Base-by-base conservation (phyloP, 371 early-diverging fungal genomes). In the Coemansia sp. region DNA sequence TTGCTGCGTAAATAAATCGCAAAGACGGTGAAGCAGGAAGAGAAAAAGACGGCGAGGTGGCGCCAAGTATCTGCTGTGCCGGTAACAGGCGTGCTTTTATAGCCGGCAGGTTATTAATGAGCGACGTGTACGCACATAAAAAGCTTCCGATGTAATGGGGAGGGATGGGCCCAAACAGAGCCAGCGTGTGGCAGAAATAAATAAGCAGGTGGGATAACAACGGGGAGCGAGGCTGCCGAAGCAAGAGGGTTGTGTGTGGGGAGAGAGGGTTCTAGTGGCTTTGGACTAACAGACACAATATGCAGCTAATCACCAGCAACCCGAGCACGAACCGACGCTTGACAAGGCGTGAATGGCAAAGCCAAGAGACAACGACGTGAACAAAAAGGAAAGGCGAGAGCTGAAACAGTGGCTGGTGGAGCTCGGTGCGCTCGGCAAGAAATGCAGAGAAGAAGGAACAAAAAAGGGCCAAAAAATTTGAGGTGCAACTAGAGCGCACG, bases 391-490 rank as follows among this genome's bases (percentile, higher is more conserved):
- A 39, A 56, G 40, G 63, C 41, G 15, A 39, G 36, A 53, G 24
- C 26, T 53, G 51, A 40, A 53, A 52, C 19, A 52, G 63, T 63
- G 63, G 63, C 63, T 63, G 54, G 54, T 63, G 60, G 36, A 60
- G 48, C 28, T 21, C 12, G 40, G 48, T 6, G 44, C 46, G 46
- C 13, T 21, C 12, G 36, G 23, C 26, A 63, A 28, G 51, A 46
- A 29, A 23, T 44, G 36, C 49, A 61, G 23, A 61, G 19, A 48
- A 48, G 19, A 24, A 51, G 40, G 24, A 24, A 40, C 58, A 39
- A 58, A 26, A 53, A 53, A 58, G 39, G 29, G 29, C 24, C 49
- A n/a, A 28, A 32, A 29, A 28, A 51, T 32, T 49, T 21, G 32
- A n/a, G 19, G 46, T 48, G 32, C 36, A 61, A 17, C 48, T 26